phyloP scores from a whole-genome alignment of 2,329 filamentous ascomycete genomes.

The Fusarium nematophilum region DNA sequence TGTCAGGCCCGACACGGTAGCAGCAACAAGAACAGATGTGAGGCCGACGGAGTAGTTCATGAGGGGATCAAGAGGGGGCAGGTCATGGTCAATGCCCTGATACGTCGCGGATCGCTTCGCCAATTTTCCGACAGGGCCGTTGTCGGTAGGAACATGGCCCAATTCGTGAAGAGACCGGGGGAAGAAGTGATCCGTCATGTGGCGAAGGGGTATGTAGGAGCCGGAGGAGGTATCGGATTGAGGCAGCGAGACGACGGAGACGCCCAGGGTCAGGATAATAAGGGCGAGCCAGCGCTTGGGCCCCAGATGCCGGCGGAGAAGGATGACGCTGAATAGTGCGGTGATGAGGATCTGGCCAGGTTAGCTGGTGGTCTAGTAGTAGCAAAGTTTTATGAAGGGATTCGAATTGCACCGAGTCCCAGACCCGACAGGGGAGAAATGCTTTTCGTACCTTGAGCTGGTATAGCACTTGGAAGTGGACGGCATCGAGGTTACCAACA shows the following conservation, averaged over 20 bases:
- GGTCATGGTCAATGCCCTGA: conserved; percentile 80
- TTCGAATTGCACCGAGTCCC: no score
- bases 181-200: conserved; percentile 76
- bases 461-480: conserved; percentile 93
- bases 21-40: conserved; percentile 80
- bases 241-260: conserved; percentile 87
- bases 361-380: conserved; percentile 9
- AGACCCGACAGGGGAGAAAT: no score
- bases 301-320: conserved; percentile 78
- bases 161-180: conserved; percentile 83
- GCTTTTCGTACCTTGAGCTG: conserved; percentile 89
- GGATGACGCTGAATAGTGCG: conserved; percentile 83
- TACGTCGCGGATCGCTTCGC: conserved; percentile 81
- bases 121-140: conserved; percentile 34
- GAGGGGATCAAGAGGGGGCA: conserved; percentile 57
- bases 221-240: conserved; percentile 65
- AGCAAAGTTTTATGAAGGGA: no score
- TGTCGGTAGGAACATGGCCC: conserved; percentile 60
- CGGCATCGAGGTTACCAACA: conserved; percentile 89
- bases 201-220: conserved; percentile 68
- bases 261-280: conserved; percentile 81
- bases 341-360: conserved; percentile 78
- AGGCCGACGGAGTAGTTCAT: conserved; percentile 87
- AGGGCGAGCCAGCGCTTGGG: conserved; percentile 83
- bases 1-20: conserved; percentile 83